Evolutionary conservation across 2,329 filamentous ascomycete species (phyloP).

Genomic region (Grosmannia huntii): DNA sequence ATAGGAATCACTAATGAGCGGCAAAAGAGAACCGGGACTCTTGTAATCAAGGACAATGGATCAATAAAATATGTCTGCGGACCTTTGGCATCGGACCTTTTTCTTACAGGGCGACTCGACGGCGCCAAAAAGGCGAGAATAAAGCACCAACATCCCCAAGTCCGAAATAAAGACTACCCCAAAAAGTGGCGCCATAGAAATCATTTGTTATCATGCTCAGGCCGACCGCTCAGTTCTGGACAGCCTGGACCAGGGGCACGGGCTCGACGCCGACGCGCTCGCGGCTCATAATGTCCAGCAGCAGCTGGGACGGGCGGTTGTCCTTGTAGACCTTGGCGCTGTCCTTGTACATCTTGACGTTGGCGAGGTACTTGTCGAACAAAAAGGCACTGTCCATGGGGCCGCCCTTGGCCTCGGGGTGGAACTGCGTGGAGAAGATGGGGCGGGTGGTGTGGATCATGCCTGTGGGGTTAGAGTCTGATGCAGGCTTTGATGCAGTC

Average conservation of each 20-base stretch:
- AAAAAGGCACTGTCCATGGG: slow-evolving; percentile 92
- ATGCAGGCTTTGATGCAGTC: not conserved
- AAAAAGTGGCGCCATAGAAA: no score
- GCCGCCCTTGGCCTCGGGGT: slow-evolving; percentile 94
- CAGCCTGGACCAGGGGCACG: slow-evolving; percentile 37
- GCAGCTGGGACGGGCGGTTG: slow-evolving; percentile 73
- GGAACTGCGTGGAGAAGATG: slow-evolving; percentile 98
- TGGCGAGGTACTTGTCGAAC: slow-evolving; percentile 92
- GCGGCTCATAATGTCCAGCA: slow-evolving; percentile 85
- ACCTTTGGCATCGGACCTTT: no score
- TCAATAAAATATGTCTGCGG: no score
- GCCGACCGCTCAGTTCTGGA: slow-evolving; percentile 3
- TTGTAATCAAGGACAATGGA: no score
- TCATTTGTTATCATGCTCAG: not conserved
- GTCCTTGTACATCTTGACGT: slow-evolving; percentile 79
- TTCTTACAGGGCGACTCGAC: no score
- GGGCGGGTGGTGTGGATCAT: slow-evolving; percentile 94
- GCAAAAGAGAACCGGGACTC: no score
- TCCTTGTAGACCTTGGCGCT: slow-evolving; percentile 68
- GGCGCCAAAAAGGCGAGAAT: no score
- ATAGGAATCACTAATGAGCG: no score
- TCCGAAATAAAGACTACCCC: not conserved
- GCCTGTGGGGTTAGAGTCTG: slow-evolving; percentile 22
- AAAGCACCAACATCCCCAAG: no score
- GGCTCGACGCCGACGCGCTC: slow-evolving; percentile 86